phyloP scores from a whole-genome alignment of 2,329 filamentous ascomycete genomes.

The Talaromyces sp. region DNA sequence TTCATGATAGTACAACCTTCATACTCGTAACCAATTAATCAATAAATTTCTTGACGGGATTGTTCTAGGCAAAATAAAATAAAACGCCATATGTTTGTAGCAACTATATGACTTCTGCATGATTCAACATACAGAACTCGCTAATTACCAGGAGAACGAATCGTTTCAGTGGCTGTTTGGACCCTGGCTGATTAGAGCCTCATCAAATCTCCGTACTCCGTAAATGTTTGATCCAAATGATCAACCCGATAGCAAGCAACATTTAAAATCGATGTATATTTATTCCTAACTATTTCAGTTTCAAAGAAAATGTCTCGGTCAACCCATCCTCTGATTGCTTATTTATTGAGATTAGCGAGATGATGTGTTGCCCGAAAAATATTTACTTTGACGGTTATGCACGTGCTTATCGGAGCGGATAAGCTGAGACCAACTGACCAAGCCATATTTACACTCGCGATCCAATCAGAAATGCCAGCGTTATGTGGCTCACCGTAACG shows the following conservation, averaged over 20 bases:
- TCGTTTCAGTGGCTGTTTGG: neutral
- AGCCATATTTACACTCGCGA: neutral
- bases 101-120: too few species aligned
- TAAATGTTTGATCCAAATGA: neutral
- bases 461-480: neutral
- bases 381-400: neutral
- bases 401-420: slow-evolving; percentile 3
- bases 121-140: neutral
- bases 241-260: neutral
- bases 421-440: neutral
- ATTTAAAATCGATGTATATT: neutral
- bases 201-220: neutral
- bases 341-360: neutral
- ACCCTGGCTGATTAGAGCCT: neutral
- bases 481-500: neutral
- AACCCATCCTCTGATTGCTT: neutral
- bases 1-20: neutral
- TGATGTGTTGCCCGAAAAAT: neutral
- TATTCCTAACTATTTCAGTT: neutral
- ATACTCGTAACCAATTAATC: neutral
- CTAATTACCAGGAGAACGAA: slow-evolving; percentile 1
- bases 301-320: neutral
- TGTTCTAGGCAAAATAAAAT: neutral
- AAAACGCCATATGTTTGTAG: neutral
- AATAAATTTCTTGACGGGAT: neutral